These are phyloP conservation scores for Cinchona pubescens DNA, from an alignment of 257 asterid species.

Conservation along the genomic window DNA sequence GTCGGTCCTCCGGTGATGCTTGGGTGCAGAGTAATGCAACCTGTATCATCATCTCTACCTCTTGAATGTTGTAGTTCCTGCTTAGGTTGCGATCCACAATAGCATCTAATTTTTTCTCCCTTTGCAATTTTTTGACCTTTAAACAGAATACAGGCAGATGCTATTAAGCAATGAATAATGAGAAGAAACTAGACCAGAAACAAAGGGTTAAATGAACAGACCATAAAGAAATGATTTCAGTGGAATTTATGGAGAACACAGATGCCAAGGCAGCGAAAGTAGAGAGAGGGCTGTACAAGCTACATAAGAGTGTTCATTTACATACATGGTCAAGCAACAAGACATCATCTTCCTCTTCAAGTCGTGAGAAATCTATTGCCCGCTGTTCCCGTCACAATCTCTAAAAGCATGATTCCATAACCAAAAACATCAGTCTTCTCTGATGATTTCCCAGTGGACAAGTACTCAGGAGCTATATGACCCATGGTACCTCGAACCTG, in stretches of 20 bases:
- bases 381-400: conserved; percentile 94
- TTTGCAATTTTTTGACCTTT: conserved; percentile 80
- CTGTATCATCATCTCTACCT: conserved; percentile 95
- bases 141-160: background rate
- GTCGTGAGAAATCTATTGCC: conserved; percentile 92
- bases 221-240: background rate
- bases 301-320: background rate
- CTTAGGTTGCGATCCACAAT: conserved; percentile 78
- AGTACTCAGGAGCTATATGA: conserved; percentile 95
- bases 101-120: conserved; percentile 67
- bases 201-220: too few relatives aligned
- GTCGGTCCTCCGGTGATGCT: conserved; percentile 85
- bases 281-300: background rate
- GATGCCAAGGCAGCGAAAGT: too few relatives aligned
- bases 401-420: conserved; percentile 88
- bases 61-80: conserved; percentile 48
- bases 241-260: background rate
- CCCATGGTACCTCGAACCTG: conserved; percentile 99
- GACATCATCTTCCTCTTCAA: conserved; percentile 97
- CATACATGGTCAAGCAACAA: conserved; percentile 86
- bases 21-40: conserved; percentile 91
- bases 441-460: conserved; percentile 94
- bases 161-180: background rate
- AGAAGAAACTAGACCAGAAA: too few relatives aligned
- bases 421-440: conserved; percentile 96